phyloP scores from a whole-genome alignment of 495 filamentous ascomycete species.

The Neurospora sp. region DNA sequence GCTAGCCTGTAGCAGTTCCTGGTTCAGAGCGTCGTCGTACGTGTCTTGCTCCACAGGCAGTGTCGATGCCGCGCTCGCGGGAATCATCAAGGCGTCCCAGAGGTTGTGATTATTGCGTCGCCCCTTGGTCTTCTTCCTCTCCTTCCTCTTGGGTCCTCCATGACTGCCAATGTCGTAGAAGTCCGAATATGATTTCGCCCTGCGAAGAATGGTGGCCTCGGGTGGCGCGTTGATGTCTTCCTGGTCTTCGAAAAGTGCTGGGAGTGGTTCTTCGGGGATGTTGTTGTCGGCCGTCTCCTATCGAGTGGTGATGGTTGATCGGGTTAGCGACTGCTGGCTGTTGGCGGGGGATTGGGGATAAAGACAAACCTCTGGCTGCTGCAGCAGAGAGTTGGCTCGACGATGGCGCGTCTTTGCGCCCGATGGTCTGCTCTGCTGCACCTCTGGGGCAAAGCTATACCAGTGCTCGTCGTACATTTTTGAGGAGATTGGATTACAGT shows the following conservation, averaged over 20 bases:
- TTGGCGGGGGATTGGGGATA: background rate
- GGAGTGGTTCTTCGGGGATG: constrained; percentile 29
- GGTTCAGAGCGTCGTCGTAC: constrained; percentile 50
- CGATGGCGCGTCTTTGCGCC: constrained; percentile 35
- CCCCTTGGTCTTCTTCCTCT: constrained; percentile 31
- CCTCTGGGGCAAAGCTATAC: constrained; percentile 49
- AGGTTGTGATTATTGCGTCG: constrained; percentile 22
- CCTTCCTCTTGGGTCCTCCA: constrained; percentile 31
- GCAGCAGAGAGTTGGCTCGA: constrained; percentile 53
- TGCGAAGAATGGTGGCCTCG: constrained; percentile 47
- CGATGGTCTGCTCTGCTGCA: constrained; percentile 31
- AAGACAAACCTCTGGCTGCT: constrained; percentile 53
- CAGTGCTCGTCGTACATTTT: constrained; percentile 69
- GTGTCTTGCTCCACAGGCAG: constrained; percentile 47
- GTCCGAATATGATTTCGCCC: constrained; percentile 70
- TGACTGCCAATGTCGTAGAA: constrained; percentile 52
- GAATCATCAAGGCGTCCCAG: constrained; percentile 27
- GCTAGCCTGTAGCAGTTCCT: constrained; percentile 64
- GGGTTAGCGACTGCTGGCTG: background rate
- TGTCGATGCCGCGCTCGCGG: constrained; percentile 47
- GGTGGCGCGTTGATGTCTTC: constrained; percentile 45
- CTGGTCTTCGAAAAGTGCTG: constrained; percentile 41
- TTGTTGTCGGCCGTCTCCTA: constrained; percentile 29
- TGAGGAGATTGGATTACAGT: background rate
- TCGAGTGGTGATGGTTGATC: constrained; percentile 10